Base-by-base conservation (phyloP, 2,329 filamentous ascomycete species). In the Lithohypha guttulata region DNA sequence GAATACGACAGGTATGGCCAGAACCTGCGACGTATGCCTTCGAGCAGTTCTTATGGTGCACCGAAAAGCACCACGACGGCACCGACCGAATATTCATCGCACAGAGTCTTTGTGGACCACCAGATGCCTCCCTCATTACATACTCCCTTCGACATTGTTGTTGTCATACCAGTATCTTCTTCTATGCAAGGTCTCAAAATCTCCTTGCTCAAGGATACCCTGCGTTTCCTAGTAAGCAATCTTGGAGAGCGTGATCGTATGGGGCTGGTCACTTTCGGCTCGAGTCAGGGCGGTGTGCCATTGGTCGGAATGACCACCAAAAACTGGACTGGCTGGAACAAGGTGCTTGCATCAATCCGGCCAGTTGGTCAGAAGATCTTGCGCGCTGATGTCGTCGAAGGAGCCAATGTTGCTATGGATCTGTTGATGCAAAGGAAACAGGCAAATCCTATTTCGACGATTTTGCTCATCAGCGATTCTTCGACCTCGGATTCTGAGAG, bases 141-240 rank as follows among this genome's bases (percentile, higher is more conserved):
- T 56, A 84, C 96, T 11, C 89, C 91, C 2, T 76, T 96, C 39
- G 91, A 98, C 55, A 79, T 98, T 20, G 89, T 98, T 0, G 85
- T 96, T 1, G 91, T 98, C 15, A 87, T 98, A 22, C 91, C 91
- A 0, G 86, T 98, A 4, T 96, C 91, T 0, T 93, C 89, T 1
- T 96, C 91, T 0, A 98, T 96, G 89, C 91, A 96, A 61, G 91
- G 91, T n/a, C 75, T 98, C 44, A 98, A 98, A 65, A 95, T 96
- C 56, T 93, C 89, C 45, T 70, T 98, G 1, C 76, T 98, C 10
- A 79, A 86, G 28, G 91, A 98, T 60, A 82, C 89, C 0, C 70
- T 98, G 23, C 84, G 83, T 43, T 98, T 96, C 59, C 79, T 98
- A 60, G 84, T 98, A 2, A 74, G 81, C 50, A 89, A 77, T 33